Percentiles rank a stretch among this genome's conserved stretches.
Evolutionary conservation across 495 filamentous ascomycete genomes (phyloP).

Genomic region (Daldinia caldariorum): DNA sequence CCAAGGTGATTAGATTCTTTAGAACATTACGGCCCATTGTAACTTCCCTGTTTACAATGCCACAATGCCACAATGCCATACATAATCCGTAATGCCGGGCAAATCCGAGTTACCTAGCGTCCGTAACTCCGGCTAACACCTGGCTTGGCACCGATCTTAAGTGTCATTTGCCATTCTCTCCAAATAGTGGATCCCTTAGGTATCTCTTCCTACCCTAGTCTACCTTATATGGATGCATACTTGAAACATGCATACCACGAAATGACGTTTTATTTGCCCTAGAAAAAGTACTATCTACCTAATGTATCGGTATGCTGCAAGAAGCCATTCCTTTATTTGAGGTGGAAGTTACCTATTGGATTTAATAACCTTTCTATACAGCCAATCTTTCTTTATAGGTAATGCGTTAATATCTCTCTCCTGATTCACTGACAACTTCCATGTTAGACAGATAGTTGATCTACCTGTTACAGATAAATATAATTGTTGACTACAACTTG

Average conservation of each 20-base stretch:
- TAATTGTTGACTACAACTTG: too few relatives aligned
- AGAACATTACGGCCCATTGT: conserved; percentile 3
- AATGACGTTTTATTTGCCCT: background rate
- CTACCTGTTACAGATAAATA: too few relatives aligned
- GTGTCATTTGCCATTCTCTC: conserved; percentile 20
- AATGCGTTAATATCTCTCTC: too few relatives aligned
- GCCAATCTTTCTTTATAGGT: too few relatives aligned
- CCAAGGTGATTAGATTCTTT: conserved; percentile 1
- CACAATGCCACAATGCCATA: background rate
- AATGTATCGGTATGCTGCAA: background rate
- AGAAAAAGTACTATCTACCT: too few relatives aligned
- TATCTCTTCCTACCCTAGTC: too few relatives aligned
- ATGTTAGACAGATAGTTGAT: too few relatives aligned
- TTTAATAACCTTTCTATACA: background rate
- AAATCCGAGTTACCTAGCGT: conserved; percentile 26
- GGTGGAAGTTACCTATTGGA: background rate
- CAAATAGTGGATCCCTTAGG: conserved; percentile 10
- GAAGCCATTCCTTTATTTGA: background rate
- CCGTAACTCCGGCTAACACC: conserved; percentile 29
- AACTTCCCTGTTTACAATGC: conserved; percentile 31
- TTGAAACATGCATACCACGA: background rate
- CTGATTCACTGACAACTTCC: too few relatives aligned
- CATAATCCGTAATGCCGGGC: conserved; percentile 9
- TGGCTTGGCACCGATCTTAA: conserved; percentile 30
- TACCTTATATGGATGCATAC: conserved; percentile 16